Evolutionary conservation across 2,329 filamentous ascomycete species (phyloP).

Genomic region (Colletotrichum scovillei): DNA sequence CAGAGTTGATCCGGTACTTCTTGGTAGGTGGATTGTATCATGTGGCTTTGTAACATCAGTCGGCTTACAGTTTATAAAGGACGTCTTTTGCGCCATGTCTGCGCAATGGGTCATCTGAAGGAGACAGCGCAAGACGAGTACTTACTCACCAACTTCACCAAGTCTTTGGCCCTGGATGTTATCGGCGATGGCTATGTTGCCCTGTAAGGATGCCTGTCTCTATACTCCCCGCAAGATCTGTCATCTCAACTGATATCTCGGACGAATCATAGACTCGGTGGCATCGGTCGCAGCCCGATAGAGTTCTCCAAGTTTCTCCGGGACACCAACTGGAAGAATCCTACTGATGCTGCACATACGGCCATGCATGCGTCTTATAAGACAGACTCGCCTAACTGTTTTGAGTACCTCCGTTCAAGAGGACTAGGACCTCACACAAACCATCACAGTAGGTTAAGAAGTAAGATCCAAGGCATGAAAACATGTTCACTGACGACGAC

Average conservation of each 20-base stretch:
- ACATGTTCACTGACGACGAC: slow-evolving; percentile 45
- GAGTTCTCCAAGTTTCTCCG: slow-evolving; percentile 46
- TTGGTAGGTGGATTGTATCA: not conserved
- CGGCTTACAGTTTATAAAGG: not conserved
- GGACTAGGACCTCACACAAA: not conserved
- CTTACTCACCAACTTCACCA: slow-evolving; percentile 50
- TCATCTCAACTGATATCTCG: not conserved
- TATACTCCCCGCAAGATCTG: not conserved
- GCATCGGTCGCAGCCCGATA: slow-evolving; percentile 37
- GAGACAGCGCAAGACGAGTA: slow-evolving; percentile 50
- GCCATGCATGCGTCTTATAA: slow-evolving; percentile 47
- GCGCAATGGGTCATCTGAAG: slow-evolving; percentile 51
- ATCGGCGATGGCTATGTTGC: slow-evolving; percentile 49
- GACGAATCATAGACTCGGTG: not conserved
- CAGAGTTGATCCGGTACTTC: slow-evolving; percentile 39
- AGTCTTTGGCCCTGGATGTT: slow-evolving; percentile 46
- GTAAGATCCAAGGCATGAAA: not conserved
- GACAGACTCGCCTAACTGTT: slow-evolving; percentile 50
- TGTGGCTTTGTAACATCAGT: not conserved
- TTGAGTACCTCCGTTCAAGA: slow-evolving; percentile 42
- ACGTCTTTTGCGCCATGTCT: slow-evolving; percentile 51
- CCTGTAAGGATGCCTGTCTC: slow-evolving; percentile 38
- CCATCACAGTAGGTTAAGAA: not conserved
- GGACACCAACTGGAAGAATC: slow-evolving; percentile 43
- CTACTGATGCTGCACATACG: slow-evolving; percentile 43